phyloP scores from a whole-genome alignment of 768 basidiomycete species.

The Amanita subjunquillea region DNA sequence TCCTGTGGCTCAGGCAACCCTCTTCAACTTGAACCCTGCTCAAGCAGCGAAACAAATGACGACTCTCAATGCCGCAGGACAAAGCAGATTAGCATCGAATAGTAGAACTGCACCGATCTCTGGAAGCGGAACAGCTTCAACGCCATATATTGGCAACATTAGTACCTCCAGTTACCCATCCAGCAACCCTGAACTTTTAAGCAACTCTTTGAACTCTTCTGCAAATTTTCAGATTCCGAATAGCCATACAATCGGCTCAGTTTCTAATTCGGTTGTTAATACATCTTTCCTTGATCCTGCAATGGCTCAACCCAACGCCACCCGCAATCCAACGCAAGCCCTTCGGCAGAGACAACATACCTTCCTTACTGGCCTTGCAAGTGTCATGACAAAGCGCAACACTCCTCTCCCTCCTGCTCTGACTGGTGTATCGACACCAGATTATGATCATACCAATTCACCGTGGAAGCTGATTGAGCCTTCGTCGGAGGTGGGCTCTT shows the following conservation, averaged over 20 bases:
- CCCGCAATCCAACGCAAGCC: constrained; percentile 25
- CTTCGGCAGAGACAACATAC: constrained; percentile 45
- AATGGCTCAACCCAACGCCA: constrained; percentile 27
- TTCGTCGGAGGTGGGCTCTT: constrained; percentile 47
- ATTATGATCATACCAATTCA: constrained; percentile 54
- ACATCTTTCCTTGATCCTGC: constrained; percentile 35
- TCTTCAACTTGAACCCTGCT: constrained; percentile 53
- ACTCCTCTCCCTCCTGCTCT: constrained; percentile 69
- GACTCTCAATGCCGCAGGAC: constrained; percentile 54
- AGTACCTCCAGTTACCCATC: constrained; percentile 31
- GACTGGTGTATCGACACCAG: constrained; percentile 46
- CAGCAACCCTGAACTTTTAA: constrained; percentile 32
- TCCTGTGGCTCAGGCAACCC: constrained; percentile 4
- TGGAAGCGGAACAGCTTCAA: constrained; percentile 55
- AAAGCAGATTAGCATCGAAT: constrained; percentile 49
- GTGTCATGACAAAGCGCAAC: constrained; percentile 42
- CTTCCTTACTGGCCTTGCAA: constrained; percentile 54
- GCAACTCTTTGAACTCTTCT: constrained; percentile 24
- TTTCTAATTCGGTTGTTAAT: constrained; percentile 24
- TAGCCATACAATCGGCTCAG: constrained; percentile 24
- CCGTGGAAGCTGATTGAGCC: constrained; percentile 60
- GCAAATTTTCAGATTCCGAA: constrained; percentile 36
- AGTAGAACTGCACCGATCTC: constrained; percentile 25
- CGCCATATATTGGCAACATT: constrained; percentile 57
- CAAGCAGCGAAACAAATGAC: constrained; percentile 76